A percentile compares a stretch with the other conserved stretches of the same genome.
phyloP scores from a whole-genome alignment of 1,284 basidiomycete genomes.

The Porodaedalea pini region DNA sequence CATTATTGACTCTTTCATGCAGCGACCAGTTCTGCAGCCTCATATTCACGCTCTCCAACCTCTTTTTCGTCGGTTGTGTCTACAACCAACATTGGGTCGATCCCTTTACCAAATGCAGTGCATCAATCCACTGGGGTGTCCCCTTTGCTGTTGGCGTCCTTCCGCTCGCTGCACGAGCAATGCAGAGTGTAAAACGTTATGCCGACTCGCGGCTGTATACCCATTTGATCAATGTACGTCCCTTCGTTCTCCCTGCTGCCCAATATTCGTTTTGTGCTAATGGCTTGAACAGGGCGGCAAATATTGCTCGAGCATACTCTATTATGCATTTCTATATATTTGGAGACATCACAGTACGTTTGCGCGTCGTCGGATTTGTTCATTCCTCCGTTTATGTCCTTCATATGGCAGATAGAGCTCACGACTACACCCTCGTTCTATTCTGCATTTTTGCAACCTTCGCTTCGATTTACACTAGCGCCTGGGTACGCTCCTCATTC shows the following conservation, averaged over 20 bases:
- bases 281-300: slow-evolving; percentile 63
- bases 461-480: slow-evolving; percentile 67
- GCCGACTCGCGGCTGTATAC: slow-evolving; percentile 68
- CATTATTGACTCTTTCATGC: slow-evolving; percentile 21
- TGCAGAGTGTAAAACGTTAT: slow-evolving; percentile 87
- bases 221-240: slow-evolving; percentile 81
- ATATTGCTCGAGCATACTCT: slow-evolving; percentile 65
- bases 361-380: slow-evolving; percentile 1
- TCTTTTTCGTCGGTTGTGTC: slow-evolving; percentile 73
- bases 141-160: slow-evolving; percentile 53
- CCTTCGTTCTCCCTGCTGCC: background rate
- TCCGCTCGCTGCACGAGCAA: slow-evolving; percentile 70
- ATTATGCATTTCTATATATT: slow-evolving; percentile 62
- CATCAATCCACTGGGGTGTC: slow-evolving; percentile 53
- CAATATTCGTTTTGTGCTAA: background rate
- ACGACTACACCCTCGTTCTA: slow-evolving; percentile 51
- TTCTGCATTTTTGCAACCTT: slow-evolving; percentile 64
- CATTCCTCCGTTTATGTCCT: slow-evolving; percentile 18
- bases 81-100: slow-evolving; percentile 56
- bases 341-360: slow-evolving; percentile 68
- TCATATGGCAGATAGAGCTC: slow-evolving; percentile 31
- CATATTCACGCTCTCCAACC: slow-evolving; percentile 66
- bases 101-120: slow-evolving; percentile 41
- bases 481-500: slow-evolving; percentile 57
- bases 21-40: slow-evolving; percentile 85